Base-by-base conservation (phyloP, 73 alveolate species). In the Paramecium pentaurelia region DNA sequence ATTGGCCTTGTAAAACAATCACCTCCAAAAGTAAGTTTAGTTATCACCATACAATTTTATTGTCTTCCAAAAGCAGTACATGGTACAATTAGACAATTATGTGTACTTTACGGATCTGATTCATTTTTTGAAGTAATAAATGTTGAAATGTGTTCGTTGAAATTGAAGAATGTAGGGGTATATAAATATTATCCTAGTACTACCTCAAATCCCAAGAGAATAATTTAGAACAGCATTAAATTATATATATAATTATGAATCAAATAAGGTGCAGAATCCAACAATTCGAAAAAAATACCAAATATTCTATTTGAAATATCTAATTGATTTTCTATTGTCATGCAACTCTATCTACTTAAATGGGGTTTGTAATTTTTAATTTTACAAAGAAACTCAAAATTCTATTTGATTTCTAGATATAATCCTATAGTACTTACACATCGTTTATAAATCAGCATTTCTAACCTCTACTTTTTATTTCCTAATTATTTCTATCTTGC, bases 81-180 rank as follows among this genome's bases (percentile, higher is more conserved):
- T 37, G 88, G 88, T 3, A 75, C 88, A 75, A 75, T 75, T 6
- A 75, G 20, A 7, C 88, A 75, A 75, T 75, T 75, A 37, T 75
- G 88, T 1, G 88, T 34, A 40, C 64, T 34, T 34, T 18, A n/a
- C 0, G 37, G 3, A 75, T 75, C 22, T n/a, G 34, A 75, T 37
- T 34, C 68, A 75, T 75, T n/a, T 40, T 75, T 75, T 40, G 88
- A 75, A 10, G 88, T 75, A 16, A 75, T 75, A 68, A 68, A 68
- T 68, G 40, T 34, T 32, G 51, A 32, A 27, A 68, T 68, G 20
- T 68, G 47, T 2, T 34, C 84, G 8, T 68, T 34, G 51, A 68
- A 68, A 32, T 68, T 68, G 22, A 54, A 54, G 70, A 54, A 54
- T 7, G 70, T 54, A 4, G 70, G 70, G 11, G 70, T 54, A 18